Evolutionary conservation across 306 rosid genomes (phyloP), one percentile per base, ranked within the genome.

Genomic region (Psophocarpus tetragonolobus): DNA sequence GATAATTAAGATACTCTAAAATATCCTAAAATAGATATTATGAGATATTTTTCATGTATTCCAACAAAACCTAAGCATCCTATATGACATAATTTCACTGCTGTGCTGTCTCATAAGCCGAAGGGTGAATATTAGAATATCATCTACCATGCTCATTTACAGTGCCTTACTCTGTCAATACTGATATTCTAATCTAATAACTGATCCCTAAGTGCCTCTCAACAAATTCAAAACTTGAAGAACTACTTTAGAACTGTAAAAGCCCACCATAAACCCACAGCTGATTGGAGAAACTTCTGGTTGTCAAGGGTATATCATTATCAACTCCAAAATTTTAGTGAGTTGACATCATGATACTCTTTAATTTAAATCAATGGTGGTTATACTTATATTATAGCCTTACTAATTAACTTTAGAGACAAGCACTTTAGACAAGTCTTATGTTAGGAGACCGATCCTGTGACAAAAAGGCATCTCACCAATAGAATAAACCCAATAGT

Each of bases 171-270:
- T 35, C 23, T 54, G 56, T 47, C 58, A 62, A 14, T 61, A 26
- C 54, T 64, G 41, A 71, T 27, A 4, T 57, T 82, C 69, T 23
- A 64, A 77, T 26, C 73, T 77, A 77, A 35, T 71, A 45, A 54
- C 58, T 42, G 78, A 61, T 45, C 33, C 48, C 30, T 12, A 75
- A 14, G 24, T 3, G 24, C 64, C 58, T 63, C 78, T 18, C 68
- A 48, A 20, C 24, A 79, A 61, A 71, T 35, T 79, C 54, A 17
- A 62, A 71, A 60, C 66, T 11, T 26, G 66, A n/a, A 15, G 29
- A 44, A 23, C 36, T 7, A 23, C 26, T 21, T 32, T 13, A 24
- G 42, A 62, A 39, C 38, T 23, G 33, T 62, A 71, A 48, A 51
- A 60, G 13, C 48, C 15, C 61, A 13, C 73, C 76, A 42, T 8